Conservation (phyloP, 2,329 filamentous ascomycete genomes). For the Sporothrix protearum region DNA sequence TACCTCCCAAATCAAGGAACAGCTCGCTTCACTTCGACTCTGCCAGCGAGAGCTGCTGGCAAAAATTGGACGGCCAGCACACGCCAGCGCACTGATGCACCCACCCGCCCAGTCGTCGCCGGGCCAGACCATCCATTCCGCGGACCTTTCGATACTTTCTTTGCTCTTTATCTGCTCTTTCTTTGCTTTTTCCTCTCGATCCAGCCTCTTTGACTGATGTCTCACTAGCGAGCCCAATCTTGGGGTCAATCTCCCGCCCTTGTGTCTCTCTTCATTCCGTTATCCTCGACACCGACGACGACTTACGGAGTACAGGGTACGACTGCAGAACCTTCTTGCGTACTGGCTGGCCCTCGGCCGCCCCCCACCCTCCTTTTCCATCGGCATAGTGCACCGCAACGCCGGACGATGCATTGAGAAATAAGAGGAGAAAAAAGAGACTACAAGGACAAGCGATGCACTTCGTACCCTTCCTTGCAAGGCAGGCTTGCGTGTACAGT, state of each 20-base stretch:
- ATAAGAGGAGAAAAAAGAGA: neutral
- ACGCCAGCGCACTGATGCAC: neutral
- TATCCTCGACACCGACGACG: neutral
- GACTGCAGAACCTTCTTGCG: too few species aligned
- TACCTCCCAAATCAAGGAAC: conserved; percentile 3
- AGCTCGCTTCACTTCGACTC: neutral
- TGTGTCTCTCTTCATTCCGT: neutral
- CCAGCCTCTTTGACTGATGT: neutral
- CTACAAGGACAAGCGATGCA: neutral
- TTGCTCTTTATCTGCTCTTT: too few species aligned
- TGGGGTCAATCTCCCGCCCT: conserved; percentile 15
- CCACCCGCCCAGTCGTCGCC: neutral
- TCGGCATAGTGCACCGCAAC: conserved; percentile 18
- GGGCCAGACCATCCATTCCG: neutral
- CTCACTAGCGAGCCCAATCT: conserved; percentile 3
- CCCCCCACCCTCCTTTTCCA: neutral
- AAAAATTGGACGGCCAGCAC: too few species aligned
- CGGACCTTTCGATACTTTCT: too few species aligned
- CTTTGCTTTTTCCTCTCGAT: neutral
- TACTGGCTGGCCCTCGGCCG: too few species aligned
- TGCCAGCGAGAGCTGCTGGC: too few species aligned
- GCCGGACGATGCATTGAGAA: neutral
- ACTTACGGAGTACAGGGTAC: too few species aligned
- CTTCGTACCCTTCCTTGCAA: conserved; percentile 6
- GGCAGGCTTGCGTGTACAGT: neutral